A percentile compares a stretch with the other conserved stretches of the same genome.
These are phyloP conservation scores for Fusarium verrucosum DNA, from an alignment of 2,329 filamentous ascomycete genomes.

Conservation along the genomic window DNA sequence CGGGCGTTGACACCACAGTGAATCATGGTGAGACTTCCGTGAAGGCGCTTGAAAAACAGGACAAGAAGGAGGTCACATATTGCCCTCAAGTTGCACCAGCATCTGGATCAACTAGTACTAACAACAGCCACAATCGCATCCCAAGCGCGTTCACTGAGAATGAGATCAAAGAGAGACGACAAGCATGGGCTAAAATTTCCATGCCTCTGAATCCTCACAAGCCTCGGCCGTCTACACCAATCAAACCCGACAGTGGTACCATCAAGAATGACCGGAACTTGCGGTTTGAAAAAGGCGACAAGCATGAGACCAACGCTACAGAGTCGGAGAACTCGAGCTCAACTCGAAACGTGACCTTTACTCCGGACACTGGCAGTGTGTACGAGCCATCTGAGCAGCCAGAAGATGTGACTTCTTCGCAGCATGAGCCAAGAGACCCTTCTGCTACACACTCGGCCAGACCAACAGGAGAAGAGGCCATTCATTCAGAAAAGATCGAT, in stretches of 20 bases:
- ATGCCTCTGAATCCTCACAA: constrained; percentile 46
- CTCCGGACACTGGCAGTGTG: constrained; percentile 17
- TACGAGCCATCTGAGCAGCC: constrained; percentile 13
- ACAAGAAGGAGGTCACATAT: background rate
- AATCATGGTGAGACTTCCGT: background rate
- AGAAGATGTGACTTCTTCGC: background rate
- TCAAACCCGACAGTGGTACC: background rate
- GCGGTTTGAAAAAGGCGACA: background rate
- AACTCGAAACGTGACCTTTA: constrained; percentile 13
- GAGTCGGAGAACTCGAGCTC: constrained; percentile 21
- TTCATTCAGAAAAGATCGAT: background rate
- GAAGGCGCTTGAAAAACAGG: background rate
- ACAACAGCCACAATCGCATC: constrained; percentile 13
- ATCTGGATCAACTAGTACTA: background rate
- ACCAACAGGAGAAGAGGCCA: background rate
- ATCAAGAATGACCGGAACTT: background rate
- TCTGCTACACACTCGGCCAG: background rate
- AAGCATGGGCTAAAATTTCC: constrained; percentile 49
- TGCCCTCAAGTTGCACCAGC: background rate
- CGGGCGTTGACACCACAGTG: background rate
- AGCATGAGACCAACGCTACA: constrained; percentile 4
- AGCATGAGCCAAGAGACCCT: background rate
- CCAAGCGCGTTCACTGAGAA: constrained; percentile 44
- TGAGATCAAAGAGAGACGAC: constrained; percentile 46
- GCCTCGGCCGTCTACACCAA: constrained; percentile 12